Conservation (phyloP, 352 stramenopile species). For the Globisporangium carolinianum region DNA sequence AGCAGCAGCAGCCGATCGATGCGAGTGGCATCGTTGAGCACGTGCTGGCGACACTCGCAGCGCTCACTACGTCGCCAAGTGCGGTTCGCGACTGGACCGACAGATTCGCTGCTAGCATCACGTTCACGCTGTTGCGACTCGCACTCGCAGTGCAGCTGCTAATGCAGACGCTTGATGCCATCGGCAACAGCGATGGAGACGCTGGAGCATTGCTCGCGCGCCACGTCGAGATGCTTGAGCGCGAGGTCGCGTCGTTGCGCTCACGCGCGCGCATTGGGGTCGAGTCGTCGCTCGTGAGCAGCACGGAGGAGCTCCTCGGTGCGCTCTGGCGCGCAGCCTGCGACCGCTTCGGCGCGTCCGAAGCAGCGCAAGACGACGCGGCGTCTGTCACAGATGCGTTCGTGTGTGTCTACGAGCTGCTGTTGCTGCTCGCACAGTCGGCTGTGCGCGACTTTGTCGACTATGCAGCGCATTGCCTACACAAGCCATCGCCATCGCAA, state of each 20-base stretch:
- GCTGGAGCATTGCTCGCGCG: background rate
- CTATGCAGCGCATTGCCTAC: background rate
- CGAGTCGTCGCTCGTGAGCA: conserved; percentile 8
- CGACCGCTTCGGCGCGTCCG: background rate
- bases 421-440: conserved; percentile 16
- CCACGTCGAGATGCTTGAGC: conserved; percentile 4
- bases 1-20: too few relatives aligned
- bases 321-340: background rate
- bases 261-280: conserved; percentile 7
- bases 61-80: background rate
- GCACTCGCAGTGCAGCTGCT: conserved; percentile 13
- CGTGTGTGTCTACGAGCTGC: conserved; percentile 14
- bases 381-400: conserved; percentile 13
- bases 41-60: background rate
- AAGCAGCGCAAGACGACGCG: background rate
- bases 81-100: conserved; percentile 9
- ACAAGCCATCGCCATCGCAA: too few relatives aligned
- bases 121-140: conserved; percentile 19
- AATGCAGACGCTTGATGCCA: background rate
- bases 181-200: background rate
- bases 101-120: conserved; percentile 13
- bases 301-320: background rate
- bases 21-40: background rate
- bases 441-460: conserved; percentile 15
- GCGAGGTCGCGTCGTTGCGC: background rate